Evolutionary conservation across 345 rosid species (phyloP), one percentile per base, ranked within the genome.

Genomic region (Orychophragmus violaceus): DNA sequence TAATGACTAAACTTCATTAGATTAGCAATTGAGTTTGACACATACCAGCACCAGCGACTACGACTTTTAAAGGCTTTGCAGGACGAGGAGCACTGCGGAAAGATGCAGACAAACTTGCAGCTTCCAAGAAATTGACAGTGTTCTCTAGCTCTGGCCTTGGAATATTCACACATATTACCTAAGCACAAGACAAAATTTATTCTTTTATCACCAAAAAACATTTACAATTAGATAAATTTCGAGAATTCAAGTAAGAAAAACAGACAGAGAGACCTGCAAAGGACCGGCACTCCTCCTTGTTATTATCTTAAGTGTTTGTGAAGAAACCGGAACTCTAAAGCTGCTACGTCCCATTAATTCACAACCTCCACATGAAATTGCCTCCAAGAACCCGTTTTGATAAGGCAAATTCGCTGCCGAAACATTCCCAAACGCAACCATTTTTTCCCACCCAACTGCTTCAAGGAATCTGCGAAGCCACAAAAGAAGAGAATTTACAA

Each of bases 31-130:
- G 36, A 52, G 4, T 8, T 35, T 30, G 3, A 11, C n/a, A 57
- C 44, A 71, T 64, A 90, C 97, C 94, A 82, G 96, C 96, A 75
- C 97, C 98, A 51, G 96, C 96, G 75, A 93, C 79, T 27, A 93
- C 83, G 69, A 90, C 82, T 50, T 93, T 87, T 63, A 90, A 75
- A 19, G 97, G 95, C 69, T 84, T 88, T 13, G 70, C 32, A 5
- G 97, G 96, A 64, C 80, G 87, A 23, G 90, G 78, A 41, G 87
- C 78, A 68, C 83, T 59, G 19, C 81, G 84, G 66, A 93, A 93
- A 33, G 85, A 72, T 27, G 97, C 76, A 61, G 97, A 90, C 10
- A 93, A 74, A 69, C 78, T 77, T 4, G 98, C 94, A 65, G 97
- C 97, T 80, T 90, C 97, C 75, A 93, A 75, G 77, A 90, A 93